Evolutionary conservation across 2,329 filamentous ascomycete genomes (phyloP).

Genomic region (Fusarium papillatum): DNA sequence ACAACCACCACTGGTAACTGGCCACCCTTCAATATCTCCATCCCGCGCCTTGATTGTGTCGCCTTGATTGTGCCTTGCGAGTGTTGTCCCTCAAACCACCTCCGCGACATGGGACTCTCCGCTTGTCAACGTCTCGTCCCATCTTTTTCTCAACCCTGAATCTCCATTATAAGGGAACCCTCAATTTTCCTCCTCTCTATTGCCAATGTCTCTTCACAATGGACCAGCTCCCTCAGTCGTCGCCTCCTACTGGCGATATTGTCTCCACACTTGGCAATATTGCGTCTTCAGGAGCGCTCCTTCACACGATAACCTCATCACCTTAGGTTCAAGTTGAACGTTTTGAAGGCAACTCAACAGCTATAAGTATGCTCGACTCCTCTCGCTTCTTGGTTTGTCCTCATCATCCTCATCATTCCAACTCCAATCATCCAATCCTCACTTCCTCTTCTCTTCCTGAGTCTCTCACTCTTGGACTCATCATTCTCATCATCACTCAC

Average conservation of each 20-base stretch:
- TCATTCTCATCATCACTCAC: background rate
- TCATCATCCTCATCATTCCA: slow-evolving; percentile 21
- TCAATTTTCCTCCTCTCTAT: background rate
- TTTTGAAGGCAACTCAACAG: background rate
- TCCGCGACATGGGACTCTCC: background rate
- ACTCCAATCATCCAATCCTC: background rate
- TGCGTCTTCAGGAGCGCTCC: slow-evolving; percentile 10
- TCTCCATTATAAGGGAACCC: slow-evolving; percentile 17
- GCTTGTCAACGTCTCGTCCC: background rate
- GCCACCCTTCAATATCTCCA: slow-evolving; percentile 1
- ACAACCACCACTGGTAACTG: background rate
- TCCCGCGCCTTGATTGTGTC: background rate
- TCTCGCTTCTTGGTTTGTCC: background rate
- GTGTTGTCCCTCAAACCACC: background rate
- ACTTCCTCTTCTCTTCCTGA: background rate
- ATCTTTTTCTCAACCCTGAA: slow-evolving; percentile 1
- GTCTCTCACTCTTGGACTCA: background rate
- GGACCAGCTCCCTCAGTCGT: background rate
- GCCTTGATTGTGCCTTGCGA: background rate
- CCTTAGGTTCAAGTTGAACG: background rate
- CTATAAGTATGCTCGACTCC: slow-evolving; percentile 33
- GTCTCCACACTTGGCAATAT: slow-evolving; percentile 16
- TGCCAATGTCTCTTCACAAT: slow-evolving; percentile 21
- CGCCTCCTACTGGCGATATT: background rate
- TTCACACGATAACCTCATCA: slow-evolving; percentile 1